Evolutionary conservation across 208 protist genomes (phyloP), one percentile per base, ranked within the genome.

Genomic region (Trypanosoma mega): DNA sequence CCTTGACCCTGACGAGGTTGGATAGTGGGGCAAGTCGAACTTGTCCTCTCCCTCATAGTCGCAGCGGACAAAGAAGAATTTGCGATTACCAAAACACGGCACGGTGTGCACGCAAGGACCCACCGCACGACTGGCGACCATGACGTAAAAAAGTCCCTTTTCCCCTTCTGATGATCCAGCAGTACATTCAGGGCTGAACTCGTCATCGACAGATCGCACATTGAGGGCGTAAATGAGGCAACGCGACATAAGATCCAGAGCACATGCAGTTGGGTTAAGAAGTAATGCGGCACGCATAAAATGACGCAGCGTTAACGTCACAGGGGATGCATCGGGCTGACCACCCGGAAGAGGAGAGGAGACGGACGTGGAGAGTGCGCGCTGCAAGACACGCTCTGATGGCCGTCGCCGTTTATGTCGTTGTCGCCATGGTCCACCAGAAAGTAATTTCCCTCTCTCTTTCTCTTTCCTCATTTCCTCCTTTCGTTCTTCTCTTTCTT

Each of bases 1-100:
- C n/a, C n/a, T n/a, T n/a, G n/a, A n/a, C n/a, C n/a, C n/a, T n/a
- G n/a, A n/a, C n/a, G n/a, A n/a, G n/a, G n/a, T n/a, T n/a, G n/a
- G n/a, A n/a, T n/a, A n/a, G n/a, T n/a, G n/a, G n/a, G n/a, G n/a
- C n/a, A n/a, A n/a, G n/a, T n/a, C n/a, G n/a, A n/a, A n/a, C n/a
- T n/a, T n/a, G n/a, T n/a, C n/a, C n/a, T n/a, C n/a, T n/a, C n/a
- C n/a, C n/a, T n/a, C n/a, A n/a, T n/a, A n/a, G n/a, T n/a, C n/a
- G n/a, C 43, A 67, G 11, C 47, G 33, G 1, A 73, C 49, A 50
- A 94, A 94, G 48, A 90, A 78, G 57, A 94, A 92, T 20, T 86
- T 88, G 23, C 74, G 73, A 26, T 90, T 94, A 26, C 84, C 87
- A 63, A 94, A 92, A 54, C 87, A 94, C 20, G 72, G 46, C 0